phyloP scores from a whole-genome alignment of 441 rosid genomes.

The Raphanus hybrid region DNA sequence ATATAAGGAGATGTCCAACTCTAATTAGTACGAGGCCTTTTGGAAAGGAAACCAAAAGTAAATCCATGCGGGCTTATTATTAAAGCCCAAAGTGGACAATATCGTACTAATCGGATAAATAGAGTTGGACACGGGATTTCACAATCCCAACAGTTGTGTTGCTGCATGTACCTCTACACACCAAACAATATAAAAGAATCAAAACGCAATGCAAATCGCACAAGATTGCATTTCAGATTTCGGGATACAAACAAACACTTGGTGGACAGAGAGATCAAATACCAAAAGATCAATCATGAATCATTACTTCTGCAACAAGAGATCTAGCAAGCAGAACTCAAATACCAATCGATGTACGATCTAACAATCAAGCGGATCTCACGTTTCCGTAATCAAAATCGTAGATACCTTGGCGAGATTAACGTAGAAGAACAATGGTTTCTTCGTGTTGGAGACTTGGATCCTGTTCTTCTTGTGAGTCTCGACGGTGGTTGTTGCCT shows the following conservation, averaged over 20 bases:
- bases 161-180: constrained; percentile 87
- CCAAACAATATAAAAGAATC: neutral
- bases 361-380: constrained; percentile 9
- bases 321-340: neutral
- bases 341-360: neutral
- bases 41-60: too few relatives aligned
- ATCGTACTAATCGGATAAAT: too few relatives aligned
- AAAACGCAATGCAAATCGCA: constrained; percentile 7
- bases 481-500: constrained; percentile 16
- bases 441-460: constrained; percentile 73
- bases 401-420: constrained; percentile 67
- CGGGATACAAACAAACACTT: constrained; percentile 18
- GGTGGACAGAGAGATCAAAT: constrained; percentile 9
- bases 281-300: neutral
- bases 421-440: constrained; percentile 64
- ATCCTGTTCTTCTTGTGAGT: constrained; percentile 64
- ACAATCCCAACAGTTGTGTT: too few relatives aligned
- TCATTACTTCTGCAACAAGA: neutral
- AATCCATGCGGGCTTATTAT: too few relatives aligned
- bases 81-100: too few relatives aligned
- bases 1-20: too few relatives aligned
- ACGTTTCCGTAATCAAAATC: neutral
- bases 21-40: too few relatives aligned
- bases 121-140: too few relatives aligned
- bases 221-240: neutral